A percentile compares a stretch with the other conserved stretches of the same genome.
These are phyloP conservation scores for Tilletia walkeri DNA, from an alignment of 1,284 basidiomycete species.

Conservation along the genomic window DNA sequence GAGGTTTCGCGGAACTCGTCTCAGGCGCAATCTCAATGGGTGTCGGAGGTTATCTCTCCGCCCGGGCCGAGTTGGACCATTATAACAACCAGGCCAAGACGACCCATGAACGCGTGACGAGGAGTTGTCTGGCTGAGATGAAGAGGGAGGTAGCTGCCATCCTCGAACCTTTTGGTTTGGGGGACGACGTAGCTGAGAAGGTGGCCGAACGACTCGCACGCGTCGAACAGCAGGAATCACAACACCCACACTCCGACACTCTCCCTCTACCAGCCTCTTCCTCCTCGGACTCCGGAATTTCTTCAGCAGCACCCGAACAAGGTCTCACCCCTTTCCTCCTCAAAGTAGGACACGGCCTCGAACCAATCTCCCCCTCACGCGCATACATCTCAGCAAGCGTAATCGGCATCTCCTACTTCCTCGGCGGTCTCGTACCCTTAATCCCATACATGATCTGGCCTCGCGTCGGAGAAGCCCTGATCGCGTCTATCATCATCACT, in stretches of 20 bases:
- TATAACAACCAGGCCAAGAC: conserved; percentile 33
- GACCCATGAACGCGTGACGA: conserved; percentile 70
- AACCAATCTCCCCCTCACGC: conserved; percentile 43
- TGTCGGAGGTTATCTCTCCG: conserved; percentile 92
- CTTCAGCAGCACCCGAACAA: conserved; percentile 15
- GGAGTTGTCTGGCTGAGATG: conserved; percentile 88
- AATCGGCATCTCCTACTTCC: conserved; percentile 45
- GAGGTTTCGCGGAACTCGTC: conserved; percentile 74
- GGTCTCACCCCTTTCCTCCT: conserved; percentile 50
- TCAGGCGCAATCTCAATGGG: conserved; percentile 74
- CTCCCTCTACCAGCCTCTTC: conserved; percentile 14
- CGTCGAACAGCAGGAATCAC: conserved; percentile 16
- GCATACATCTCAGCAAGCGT: conserved; percentile 41
- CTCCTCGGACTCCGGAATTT: background rate
- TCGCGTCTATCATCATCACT: conserved; percentile 41
- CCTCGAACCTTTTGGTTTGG: conserved; percentile 82
- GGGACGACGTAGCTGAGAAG: conserved; percentile 72
- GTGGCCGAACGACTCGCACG: conserved; percentile 62
- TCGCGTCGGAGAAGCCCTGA: conserved; percentile 33
- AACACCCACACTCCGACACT: background rate
- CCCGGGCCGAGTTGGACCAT: conserved; percentile 91
- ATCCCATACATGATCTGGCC: conserved; percentile 46
- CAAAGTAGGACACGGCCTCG: conserved; percentile 40
- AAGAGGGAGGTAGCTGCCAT: conserved; percentile 88
- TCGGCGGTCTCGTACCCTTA: conserved; percentile 44